phyloP scores from a whole-genome alignment of 352 stramenopile genomes.

The Pythium guiyangense region DNA sequence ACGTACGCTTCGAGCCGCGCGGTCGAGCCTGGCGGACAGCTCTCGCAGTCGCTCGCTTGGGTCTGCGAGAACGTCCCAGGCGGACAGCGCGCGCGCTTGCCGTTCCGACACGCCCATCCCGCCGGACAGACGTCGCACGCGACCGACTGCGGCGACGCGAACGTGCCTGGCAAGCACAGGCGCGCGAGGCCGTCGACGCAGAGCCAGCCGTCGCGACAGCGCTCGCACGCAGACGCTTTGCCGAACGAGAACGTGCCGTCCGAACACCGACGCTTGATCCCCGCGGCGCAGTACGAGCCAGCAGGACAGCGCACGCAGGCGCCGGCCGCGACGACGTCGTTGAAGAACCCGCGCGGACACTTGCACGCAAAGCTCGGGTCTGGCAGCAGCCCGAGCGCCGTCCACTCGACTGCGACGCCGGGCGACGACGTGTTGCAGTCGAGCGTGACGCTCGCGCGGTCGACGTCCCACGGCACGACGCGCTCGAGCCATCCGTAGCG shows the following conservation, averaged over 20 bases:
- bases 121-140: conserved; percentile 38
- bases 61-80: conserved; percentile 36
- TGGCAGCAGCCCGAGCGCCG: conserved; percentile 44
- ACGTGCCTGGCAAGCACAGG: conserved; percentile 55
- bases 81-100: conserved; percentile 36
- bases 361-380: conserved; percentile 47
- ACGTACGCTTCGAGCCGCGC: conserved; percentile 34
- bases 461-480: conserved; percentile 35
- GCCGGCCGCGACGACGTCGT: conserved; percentile 16
- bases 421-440: conserved; percentile 38
- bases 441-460: conserved; percentile 23
- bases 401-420: conserved; percentile 35
- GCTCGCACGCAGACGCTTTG: conserved; percentile 41
- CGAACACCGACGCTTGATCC: conserved; percentile 44
- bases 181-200: conserved; percentile 46
- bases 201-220: conserved; percentile 58
- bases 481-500: conserved; percentile 28
- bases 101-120: conserved; percentile 56
- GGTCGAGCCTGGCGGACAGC: conserved; percentile 54
- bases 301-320: conserved; percentile 47
- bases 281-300: conserved; percentile 50
- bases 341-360: conserved; percentile 56
- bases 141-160: conserved; percentile 22
- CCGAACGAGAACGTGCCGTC: conserved; percentile 56
- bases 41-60: conserved; percentile 42